Evolutionary conservation across 108 stramenopile genomes (phyloP), one percentile per base, ranked within the genome.

Genomic region (Craspedostauros australis): DNA sequence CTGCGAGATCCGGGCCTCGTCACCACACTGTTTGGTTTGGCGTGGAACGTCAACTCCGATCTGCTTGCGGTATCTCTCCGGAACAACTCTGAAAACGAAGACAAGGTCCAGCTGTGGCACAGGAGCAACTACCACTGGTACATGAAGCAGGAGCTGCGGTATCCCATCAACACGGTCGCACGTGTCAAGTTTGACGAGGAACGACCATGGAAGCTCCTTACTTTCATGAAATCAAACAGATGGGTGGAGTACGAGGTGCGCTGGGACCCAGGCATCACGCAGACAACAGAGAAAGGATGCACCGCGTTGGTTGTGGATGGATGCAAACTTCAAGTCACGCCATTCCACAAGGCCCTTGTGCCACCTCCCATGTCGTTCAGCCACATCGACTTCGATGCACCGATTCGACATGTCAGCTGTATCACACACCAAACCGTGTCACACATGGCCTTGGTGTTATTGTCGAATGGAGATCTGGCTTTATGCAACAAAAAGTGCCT

Each of bases 111-210:
- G 47, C 45, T 93, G 20, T 93, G 83, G 77, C 88, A 93, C 62
- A 62, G 86, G 42, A 71, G 64, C 57, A 93, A 93, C 57, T 93
- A 88, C 62, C 92, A 93, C 46, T 93, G 92, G 92, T 93, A 93
- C 46, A 65, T 88, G 44, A 93, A 93, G 64, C 71, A 76, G 46
- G 92, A 93, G 56, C 31, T 88, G 27, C 43, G 57, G 11, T 88
- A 65, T 52, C 43, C 60, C 32, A 19, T 16, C 20, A 50, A 37
- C 43, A 1, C 38, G 34, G 37, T 79, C 15, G 28, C 41, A 15
- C 37, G 22, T 1, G 50, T 63, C 6, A 51, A 55, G 25, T 87
- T 91, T 62, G 66, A 84, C 29, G 62, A 62, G 14, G 77, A 84
- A 44, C 64, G 80, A 53, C 71, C 91, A 2, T 66, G 75, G 53